These are phyloP conservation scores for Funneliformis geosporum DNA, from an alignment of 192 early-diverging fungal species.

Conservation along the genomic window DNA sequence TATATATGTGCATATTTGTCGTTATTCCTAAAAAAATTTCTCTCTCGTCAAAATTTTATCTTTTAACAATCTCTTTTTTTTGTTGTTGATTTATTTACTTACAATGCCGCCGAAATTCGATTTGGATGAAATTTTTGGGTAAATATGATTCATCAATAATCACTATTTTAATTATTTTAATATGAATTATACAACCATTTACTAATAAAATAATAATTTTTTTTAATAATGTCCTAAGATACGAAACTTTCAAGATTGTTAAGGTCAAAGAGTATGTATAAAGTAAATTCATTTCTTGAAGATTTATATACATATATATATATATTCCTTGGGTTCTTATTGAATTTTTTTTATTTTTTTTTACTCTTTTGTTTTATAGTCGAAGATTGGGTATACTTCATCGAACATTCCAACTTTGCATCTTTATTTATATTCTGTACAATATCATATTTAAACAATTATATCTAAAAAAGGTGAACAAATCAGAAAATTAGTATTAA, in stretches of 20 bases:
- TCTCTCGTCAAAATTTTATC: too few relatives aligned
- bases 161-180: neutral
- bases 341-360: neutral
- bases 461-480: constrained; percentile 26
- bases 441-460: neutral
- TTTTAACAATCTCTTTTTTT: too few relatives aligned
- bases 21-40: too few relatives aligned
- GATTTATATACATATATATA: neutral
- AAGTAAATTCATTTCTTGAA: neutral
- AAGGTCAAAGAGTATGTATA: constrained; percentile 21
- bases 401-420: neutral
- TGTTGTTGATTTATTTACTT: too few relatives aligned
- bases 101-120: neutral
- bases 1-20: too few relatives aligned
- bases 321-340: neutral
- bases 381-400: constrained; percentile 9
- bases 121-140: neutral
- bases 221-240: constrained; percentile 1
- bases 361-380: constrained; percentile 14
- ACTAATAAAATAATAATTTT: neutral
- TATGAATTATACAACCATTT: neutral
- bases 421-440: constrained; percentile 12
- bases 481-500: neutral
- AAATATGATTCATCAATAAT: neutral
- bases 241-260: constrained; percentile 18